Base-by-base conservation (phyloP, 345 rosid genomes). In the Punica granatum region DNA sequence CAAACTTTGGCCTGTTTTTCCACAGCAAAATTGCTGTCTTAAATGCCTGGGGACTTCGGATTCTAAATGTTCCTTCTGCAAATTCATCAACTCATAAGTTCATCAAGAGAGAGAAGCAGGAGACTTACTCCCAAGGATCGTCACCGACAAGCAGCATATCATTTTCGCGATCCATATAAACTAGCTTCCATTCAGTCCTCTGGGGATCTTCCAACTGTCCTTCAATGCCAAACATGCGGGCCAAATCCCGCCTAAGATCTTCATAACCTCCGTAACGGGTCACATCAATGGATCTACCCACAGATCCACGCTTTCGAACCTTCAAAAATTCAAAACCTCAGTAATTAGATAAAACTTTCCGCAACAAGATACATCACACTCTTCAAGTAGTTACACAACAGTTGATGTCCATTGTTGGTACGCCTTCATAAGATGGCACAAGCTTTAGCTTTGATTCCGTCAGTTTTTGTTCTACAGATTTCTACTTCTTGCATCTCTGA, bases 281-380 rank as follows among this genome's bases (percentile, higher is more conserved):
- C 41, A 94, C 89, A 69, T 94, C 99, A 41, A 94, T 89, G 43
- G 96, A 94, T 82, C 99, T 88, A 75, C 99, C 98, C 0, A 89
- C 98, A 31, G 98, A 85, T 19, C 99, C 98, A 31, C 96, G 95
- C 84, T 91, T 94, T 85, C 91, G 96, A 76, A 91, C 95, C 99
- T 94, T 67, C 78, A 82, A n/a, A 34, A 39, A 58, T 59, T 60
- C 6, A n/a, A 46, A 51, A 37, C 21, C 19, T n/a, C 9, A 1
- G 33, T 67, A 25, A 23, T 26, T 54, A 49, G 60, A 33, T 49
- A 43, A 19, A n/a, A 23, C 30, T 19, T 28, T n/a, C 26, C 0
- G 30, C 58, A 51, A 23, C 9, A 23, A 21, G 9, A n/a, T 51
- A 11, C 7, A 25, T 8, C 3, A 28, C 3, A 28, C 25, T 30